Base-by-base conservation (phyloP, 139 green algal genomes). In the Spirogloea muscicola region DNA sequence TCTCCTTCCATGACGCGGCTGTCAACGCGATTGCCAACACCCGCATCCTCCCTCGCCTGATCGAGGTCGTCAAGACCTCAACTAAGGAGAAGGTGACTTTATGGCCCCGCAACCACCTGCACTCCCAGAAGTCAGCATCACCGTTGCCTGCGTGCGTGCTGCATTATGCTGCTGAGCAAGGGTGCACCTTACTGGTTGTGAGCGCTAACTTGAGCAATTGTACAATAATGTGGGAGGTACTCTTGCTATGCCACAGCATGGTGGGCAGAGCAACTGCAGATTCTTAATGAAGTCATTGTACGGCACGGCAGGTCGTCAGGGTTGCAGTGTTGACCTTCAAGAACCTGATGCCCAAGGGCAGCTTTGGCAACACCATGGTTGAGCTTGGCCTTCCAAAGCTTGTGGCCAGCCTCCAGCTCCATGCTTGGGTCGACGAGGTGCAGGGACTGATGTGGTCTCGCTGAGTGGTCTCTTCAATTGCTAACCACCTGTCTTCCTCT, bases 1-100 rank as follows among this genome's bases (percentile, higher is more conserved):
- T 98, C 40, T 91, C 85, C 57, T 98, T 93, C 81, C 48, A 93
- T 46, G 62, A 82, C 41, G 49, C 85, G 1, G 90, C 85, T 0
- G 75, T 83, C 4, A 82, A 93, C 43, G 84, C 75, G 5, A 86
- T 96, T 81, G 1, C 44, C 18, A 18, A 52, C 36, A 58, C 81
- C 58, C 87, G 83, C 21, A 77, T 91, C 3, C 74, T 95, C 25
- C 82, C 83, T 31, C 77, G 77, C 49, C 85, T 98, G 57, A 90
- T 97, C 33, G 91, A 95, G 16, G 82, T 95, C 3, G 85, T 90
- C 4, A 84, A 85, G 37, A 29, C 36, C 2, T 91, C 40, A 27
- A 55, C 68, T 13, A 98, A 98, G 81, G 94, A 97, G 74, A 98
- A 98, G 75, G 72, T 79, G 21, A 41, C 6, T 9, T 62, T 62